These are phyloP conservation scores for Alternaria infectoria DNA, from an alignment of 2,329 filamentous ascomycete species.

Conservation along the genomic window DNA sequence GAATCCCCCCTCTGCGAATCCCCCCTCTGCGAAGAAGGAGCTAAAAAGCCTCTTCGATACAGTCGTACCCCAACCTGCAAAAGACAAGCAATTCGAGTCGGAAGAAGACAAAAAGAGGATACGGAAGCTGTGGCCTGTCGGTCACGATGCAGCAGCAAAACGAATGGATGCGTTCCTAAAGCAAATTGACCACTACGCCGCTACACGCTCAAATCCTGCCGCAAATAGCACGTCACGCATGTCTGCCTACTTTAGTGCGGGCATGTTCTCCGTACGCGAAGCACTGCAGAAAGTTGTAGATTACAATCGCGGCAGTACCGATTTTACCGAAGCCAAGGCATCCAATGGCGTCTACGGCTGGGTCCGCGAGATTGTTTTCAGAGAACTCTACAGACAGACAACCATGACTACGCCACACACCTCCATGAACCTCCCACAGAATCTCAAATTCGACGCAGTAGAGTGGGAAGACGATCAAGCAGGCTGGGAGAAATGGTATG, in stretches of 20 bases:
- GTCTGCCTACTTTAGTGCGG: slow-evolving; percentile 55
- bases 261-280: slow-evolving; percentile 55
- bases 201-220: slow-evolving; percentile 52
- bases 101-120: slow-evolving; percentile 50
- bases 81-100: slow-evolving; percentile 50
- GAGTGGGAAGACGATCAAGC: slow-evolving; percentile 59
- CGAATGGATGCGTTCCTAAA: slow-evolving; percentile 52
- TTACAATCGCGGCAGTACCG: slow-evolving; percentile 50
- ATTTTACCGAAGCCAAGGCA: slow-evolving; percentile 51
- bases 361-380: slow-evolving; percentile 60
- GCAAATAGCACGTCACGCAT: slow-evolving; percentile 51
- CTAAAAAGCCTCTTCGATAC: slow-evolving; percentile 43
- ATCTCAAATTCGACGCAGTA: slow-evolving; percentile 60
- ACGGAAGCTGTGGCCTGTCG: slow-evolving; percentile 54
- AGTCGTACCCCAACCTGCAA: slow-evolving; percentile 43
- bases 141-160: slow-evolving; percentile 51
- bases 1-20: slow-evolving; percentile 41
- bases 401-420: slow-evolving; percentile 56
- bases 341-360: slow-evolving; percentile 51
- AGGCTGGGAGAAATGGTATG: slow-evolving; percentile 57
- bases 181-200: slow-evolving; percentile 50
- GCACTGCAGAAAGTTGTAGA: slow-evolving; percentile 51
- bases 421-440: slow-evolving; percentile 58
- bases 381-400: slow-evolving; percentile 59
- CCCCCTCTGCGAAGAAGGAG: slow-evolving; percentile 29